These are phyloP conservation scores for Phytophthora podocarpi DNA, from an alignment of 352 stramenopile genomes.

Conservation along the genomic window DNA sequence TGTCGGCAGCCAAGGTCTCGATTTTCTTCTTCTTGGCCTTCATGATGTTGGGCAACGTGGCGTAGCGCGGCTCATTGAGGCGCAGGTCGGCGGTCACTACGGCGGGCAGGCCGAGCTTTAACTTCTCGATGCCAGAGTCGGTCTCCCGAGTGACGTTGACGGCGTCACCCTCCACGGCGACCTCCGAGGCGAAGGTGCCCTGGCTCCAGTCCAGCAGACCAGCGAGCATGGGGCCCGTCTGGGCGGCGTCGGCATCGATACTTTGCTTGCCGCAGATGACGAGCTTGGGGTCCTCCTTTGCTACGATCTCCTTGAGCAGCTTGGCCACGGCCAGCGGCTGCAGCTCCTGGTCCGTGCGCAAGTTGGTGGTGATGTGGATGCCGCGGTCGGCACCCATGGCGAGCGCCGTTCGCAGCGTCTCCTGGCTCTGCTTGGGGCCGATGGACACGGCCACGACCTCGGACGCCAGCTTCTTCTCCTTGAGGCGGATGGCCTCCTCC, in stretches of 20 bases:
- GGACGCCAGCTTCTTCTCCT: conserved; percentile 96
- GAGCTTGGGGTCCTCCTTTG: conserved; percentile 93
- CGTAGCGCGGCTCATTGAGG: conserved; percentile 99
- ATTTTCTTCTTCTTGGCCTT: conserved; percentile 97
- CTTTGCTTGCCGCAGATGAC: conserved; percentile 98
- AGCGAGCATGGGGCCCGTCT: conserved; percentile 95
- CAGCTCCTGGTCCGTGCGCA: conserved; percentile 97
- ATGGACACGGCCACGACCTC: conserved; percentile 98
- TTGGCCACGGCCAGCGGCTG: conserved; percentile 98
- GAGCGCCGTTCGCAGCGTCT: conserved; percentile 95
- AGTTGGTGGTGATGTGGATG: conserved; percentile 97
- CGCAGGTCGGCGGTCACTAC: conserved; percentile 98
- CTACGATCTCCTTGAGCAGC: conserved; percentile 94
- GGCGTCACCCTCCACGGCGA: conserved; percentile 68
- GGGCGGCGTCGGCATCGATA: conserved; percentile 86
- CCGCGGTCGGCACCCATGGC: conserved; percentile 95
- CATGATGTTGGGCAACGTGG: conserved; percentile 99
- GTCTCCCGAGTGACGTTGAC: conserved; percentile 94
- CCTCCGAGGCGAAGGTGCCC: conserved; percentile 96
- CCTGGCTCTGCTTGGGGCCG: conserved; percentile 96
- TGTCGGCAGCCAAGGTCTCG: conserved; percentile 73
- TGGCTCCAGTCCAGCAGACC: conserved; percentile 97
- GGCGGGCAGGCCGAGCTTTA: conserved; percentile 91
- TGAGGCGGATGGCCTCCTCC: conserved; percentile 98
- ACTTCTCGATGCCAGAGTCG: conserved; percentile 91